Evolutionary conservation across 371 early-diverging fungal species (phyloP), one percentile per base, ranked within the genome.

Genomic region (Mortierella sp.): DNA sequence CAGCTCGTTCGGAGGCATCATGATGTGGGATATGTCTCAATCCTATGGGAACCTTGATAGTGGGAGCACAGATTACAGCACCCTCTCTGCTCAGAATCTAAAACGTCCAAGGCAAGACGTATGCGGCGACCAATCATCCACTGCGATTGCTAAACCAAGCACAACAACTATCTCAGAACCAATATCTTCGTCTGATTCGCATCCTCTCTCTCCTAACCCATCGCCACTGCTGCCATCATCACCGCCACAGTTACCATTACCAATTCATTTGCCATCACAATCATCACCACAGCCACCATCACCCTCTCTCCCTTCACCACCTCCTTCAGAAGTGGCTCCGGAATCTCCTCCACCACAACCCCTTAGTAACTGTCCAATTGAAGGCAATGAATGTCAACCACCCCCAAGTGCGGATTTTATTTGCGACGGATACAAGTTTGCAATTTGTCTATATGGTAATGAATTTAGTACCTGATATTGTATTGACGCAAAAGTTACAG

Each of bases 1-100:
- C 71, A 75, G 75, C n/a, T 86, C 84, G 22, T 90, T 88, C 64
- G 93, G 92, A 56, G 93, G 93, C 26, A 87, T 92, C 15, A 89
- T 88, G 84, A 84, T 91, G 31, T 93, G 92, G 92, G 91, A 87
- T 64, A 59, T 65, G 0, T 78, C 78, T 2, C 78, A 78, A 47
- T 60, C 78, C 6, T 78, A 78, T 59, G 66, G 59, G 2, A 78
- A 78, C 66, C 5, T 61, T 13, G 68, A 72, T 28, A n/a, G 5
- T 19, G 2, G 59, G 1, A 64, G 75, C 13, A 23, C 40, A 10
- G 47, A 58, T 9, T 76, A 68, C 37, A 67, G 64, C 10, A 9
- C 64, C 9, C 56, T 72, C 54, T 73, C 67, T 64, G 72, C 55
- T 34, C 70, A 8, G 17, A 51, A 51, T 54, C 59, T 66, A 34